phyloP scores from a whole-genome alignment of 257 asterid species.

The Rauvolfia tetraphylla region DNA sequence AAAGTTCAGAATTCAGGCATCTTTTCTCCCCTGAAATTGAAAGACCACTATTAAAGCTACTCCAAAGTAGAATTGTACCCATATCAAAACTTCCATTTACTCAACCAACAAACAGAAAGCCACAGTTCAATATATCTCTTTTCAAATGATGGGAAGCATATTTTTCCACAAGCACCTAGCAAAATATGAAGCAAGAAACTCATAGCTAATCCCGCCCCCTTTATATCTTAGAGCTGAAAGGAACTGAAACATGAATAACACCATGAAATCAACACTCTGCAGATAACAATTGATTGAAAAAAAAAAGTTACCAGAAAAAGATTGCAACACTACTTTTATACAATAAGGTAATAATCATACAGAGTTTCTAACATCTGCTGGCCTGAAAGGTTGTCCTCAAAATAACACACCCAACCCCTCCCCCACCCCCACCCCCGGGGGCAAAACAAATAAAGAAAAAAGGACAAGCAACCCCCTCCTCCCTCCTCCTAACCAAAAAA shows the following conservation, averaged over 20 bases:
- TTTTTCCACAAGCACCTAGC: neutral
- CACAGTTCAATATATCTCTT: neutral
- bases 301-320: neutral
- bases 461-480: too few species aligned
- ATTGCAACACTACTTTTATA: neutral
- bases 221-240: neutral
- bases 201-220: neutral
- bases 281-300: neutral
- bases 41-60: neutral
- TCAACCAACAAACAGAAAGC: neutral
- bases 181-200: neutral
- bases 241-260: neutral
- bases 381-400: neutral
- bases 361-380: neutral
- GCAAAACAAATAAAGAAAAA: too few species aligned
- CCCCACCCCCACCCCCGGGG: too few species aligned
- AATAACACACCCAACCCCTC: too few species aligned
- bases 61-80: neutral
- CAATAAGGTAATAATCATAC: neutral
- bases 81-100: neutral
- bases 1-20: conserved; percentile 70
- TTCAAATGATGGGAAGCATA: neutral
- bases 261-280: neutral
- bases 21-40: conserved; percentile 42
- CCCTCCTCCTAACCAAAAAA: neutral